phyloP scores from a whole-genome alignment of 495 filamentous ascomycete genomes.

The Copromyces sp. region DNA sequence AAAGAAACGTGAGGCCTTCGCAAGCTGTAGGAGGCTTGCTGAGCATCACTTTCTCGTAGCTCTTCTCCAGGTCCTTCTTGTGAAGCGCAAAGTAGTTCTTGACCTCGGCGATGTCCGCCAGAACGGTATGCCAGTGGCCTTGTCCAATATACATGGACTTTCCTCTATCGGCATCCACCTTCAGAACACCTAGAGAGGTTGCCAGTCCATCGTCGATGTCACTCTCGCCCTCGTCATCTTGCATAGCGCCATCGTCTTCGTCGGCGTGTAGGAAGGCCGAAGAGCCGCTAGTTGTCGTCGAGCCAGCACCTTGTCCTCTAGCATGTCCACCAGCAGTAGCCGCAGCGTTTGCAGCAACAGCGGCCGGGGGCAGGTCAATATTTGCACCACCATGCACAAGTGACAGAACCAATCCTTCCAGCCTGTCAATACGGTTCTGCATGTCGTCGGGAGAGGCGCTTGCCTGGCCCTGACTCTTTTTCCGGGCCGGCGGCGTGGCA shows the following conservation, averaged over 20 bases:
- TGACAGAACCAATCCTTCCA: constrained; percentile 89
- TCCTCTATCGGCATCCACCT: constrained; percentile 66
- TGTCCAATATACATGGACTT: constrained; percentile 82
- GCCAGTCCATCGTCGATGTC: constrained; percentile 75
- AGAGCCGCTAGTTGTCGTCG: constrained; percentile 52
- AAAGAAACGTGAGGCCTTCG: constrained; percentile 60
- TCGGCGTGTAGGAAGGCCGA: constrained; percentile 43
- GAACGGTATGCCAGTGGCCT: constrained; percentile 80
- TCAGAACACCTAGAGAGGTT: constrained; percentile 79
- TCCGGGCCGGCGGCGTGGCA: constrained; percentile 65
- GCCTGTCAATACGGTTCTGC: constrained; percentile 95
- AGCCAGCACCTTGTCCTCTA: constrained; percentile 42
- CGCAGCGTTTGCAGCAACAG: constrained; percentile 26
- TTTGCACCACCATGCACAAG: constrained; percentile 84
- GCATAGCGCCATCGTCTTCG: constrained; percentile 42
- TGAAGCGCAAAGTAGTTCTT: constrained; percentile 68
- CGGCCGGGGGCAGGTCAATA: constrained; percentile 26
- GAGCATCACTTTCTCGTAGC: constrained; percentile 54
- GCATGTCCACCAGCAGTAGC: constrained; percentile 51
- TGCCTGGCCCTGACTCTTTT: constrained; percentile 60
- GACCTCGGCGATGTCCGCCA: constrained; percentile 88
- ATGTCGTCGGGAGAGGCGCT: constrained; percentile 79
- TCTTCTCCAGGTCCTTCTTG: constrained; percentile 46
- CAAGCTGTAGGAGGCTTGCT: constrained; percentile 47
- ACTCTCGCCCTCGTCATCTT: constrained; percentile 54